phyloP scores from a whole-genome alignment of 345 rosid species.

The Hypericum androsaemum region DNA sequence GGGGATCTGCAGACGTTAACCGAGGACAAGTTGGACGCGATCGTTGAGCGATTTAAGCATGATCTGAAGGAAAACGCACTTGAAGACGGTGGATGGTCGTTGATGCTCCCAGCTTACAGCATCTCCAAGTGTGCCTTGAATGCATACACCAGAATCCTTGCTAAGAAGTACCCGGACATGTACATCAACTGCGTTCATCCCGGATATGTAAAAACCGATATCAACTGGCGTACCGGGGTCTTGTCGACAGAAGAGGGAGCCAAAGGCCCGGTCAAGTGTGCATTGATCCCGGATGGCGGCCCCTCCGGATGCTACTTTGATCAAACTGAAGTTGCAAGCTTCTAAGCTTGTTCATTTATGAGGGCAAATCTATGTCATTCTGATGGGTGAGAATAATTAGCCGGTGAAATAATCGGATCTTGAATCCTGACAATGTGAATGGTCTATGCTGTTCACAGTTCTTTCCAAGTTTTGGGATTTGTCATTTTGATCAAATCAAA shows the following conservation, averaged over 20 bases:
- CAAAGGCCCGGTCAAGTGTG: slow-evolving; percentile 38
- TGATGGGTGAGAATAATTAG: too few species aligned
- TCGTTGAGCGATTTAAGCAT: slow-evolving; percentile 26
- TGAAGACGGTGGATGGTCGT: slow-evolving; percentile 46
- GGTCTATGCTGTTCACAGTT: too few species aligned
- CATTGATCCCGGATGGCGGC: slow-evolving; percentile 38
- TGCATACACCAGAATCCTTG: slow-evolving; percentile 47
- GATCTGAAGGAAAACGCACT: slow-evolving; percentile 28
- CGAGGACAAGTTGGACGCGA: slow-evolving; percentile 29
- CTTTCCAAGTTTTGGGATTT: too few species aligned
- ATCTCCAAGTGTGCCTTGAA: slow-evolving; percentile 40
- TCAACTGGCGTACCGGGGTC: slow-evolving; percentile 40
- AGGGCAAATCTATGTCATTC: too few species aligned
- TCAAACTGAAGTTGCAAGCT: slow-evolving; percentile 33
- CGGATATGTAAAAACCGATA: slow-evolving; percentile 38
- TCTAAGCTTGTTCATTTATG: slow-evolving; percentile 12
- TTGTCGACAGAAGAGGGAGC: slow-evolving; percentile 36
- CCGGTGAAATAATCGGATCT: too few species aligned
- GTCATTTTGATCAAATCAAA: too few species aligned
- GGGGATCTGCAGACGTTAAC: too few species aligned
- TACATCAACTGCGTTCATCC: slow-evolving; percentile 47
- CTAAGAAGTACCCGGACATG: slow-evolving; percentile 35
- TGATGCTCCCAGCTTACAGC: slow-evolving; percentile 45
- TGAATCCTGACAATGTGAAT: too few species aligned
- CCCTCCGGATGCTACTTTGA: slow-evolving; percentile 40